A percentile compares a stretch with the other conserved stretches of the same genome.
phyloP scores from a whole-genome alignment of 139 green algal species.

The Picochlorum costavermella region DNA sequence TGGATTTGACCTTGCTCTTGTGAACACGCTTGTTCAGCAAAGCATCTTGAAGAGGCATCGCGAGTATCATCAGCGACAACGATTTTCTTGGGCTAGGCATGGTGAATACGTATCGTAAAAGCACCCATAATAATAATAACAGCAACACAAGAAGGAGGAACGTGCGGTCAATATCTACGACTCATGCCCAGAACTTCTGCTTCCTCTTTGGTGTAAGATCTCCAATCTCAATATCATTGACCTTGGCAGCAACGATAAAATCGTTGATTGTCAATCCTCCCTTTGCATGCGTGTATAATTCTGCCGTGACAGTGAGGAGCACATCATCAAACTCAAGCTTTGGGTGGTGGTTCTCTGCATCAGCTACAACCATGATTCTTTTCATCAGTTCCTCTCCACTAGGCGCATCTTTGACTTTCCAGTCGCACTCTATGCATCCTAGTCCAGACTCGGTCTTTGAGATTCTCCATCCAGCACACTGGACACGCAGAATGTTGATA shows the following conservation, averaged over 20 bases:
- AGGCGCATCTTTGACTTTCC: conserved; percentile 45
- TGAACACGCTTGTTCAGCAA: too few species aligned
- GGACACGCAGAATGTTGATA: conserved; percentile 24
- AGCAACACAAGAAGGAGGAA: neutral
- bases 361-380: conserved; percentile 47
- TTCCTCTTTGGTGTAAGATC: conserved; percentile 66
- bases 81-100: too few species aligned
- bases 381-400: conserved; percentile 42
- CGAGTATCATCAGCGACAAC: too few species aligned
- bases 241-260: conserved; percentile 81
- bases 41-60: too few species aligned
- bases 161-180: too few species aligned
- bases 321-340: conserved; percentile 13
- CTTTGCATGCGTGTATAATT: conserved; percentile 48
- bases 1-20: too few species aligned
- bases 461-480: conserved; percentile 52
- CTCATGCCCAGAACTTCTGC: conserved; percentile 50
- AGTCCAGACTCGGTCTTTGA: conserved; percentile 6
- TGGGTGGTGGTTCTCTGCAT: conserved; percentile 58
- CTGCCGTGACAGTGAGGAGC: conserved; percentile 40
- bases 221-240: conserved; percentile 58
- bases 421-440: conserved; percentile 53
- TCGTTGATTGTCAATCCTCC: conserved; percentile 86
- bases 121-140: neutral
- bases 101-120: too few species aligned